A percentile compares a stretch with the other conserved stretches of the same genome.
These are phyloP conservation scores for Cryptococcus floricola DNA, from an alignment of 1,284 basidiomycete species.

Conservation along the genomic window DNA sequence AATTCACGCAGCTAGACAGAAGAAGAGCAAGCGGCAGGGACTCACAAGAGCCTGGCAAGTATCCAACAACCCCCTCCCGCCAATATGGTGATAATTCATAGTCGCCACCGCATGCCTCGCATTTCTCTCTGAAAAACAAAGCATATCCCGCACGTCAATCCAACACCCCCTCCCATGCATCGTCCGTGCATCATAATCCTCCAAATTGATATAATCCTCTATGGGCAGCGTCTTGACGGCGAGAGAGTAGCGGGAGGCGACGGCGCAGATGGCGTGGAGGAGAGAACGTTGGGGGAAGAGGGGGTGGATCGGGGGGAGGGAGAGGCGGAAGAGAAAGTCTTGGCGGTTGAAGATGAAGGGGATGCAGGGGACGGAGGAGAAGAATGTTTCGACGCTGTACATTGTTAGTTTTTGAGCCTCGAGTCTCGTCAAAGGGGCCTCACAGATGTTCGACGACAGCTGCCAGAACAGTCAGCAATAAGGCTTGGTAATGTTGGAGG, in stretches of 20 bases:
- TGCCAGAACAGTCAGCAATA: not conserved
- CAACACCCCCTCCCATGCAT: constrained; percentile 11
- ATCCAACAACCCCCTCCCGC: constrained; percentile 26
- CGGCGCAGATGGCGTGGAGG: constrained; percentile 50
- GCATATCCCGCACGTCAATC: constrained; percentile 42
- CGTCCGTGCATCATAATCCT: constrained; percentile 10
- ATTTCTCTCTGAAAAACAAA: constrained; percentile 33
- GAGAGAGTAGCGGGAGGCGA: constrained; percentile 41
- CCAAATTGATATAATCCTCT: constrained; percentile 14
- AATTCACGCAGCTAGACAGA: not conserved
- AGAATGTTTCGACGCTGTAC: constrained; percentile 41
- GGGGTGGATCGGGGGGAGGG: constrained; percentile 45
- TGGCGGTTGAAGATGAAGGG: constrained; percentile 40
- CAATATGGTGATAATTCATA: constrained; percentile 16
- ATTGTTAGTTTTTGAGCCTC: not conserved
- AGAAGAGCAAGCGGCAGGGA: constrained; percentile 31
- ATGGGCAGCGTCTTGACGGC: constrained; percentile 25
- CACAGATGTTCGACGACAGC: constrained; percentile 44
- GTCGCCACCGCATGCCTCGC: constrained; percentile 19
- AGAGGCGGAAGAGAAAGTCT: constrained; percentile 42
- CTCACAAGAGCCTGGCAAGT: constrained; percentile 28
- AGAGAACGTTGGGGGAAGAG: constrained; percentile 48
- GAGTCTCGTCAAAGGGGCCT: constrained; percentile 4
- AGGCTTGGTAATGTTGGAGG: not conserved
- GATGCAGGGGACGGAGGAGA: constrained; percentile 38